These are phyloP conservation scores for Loxodes magnus DNA, from an alignment of 73 alveolate species.

Conservation along the genomic window DNA sequence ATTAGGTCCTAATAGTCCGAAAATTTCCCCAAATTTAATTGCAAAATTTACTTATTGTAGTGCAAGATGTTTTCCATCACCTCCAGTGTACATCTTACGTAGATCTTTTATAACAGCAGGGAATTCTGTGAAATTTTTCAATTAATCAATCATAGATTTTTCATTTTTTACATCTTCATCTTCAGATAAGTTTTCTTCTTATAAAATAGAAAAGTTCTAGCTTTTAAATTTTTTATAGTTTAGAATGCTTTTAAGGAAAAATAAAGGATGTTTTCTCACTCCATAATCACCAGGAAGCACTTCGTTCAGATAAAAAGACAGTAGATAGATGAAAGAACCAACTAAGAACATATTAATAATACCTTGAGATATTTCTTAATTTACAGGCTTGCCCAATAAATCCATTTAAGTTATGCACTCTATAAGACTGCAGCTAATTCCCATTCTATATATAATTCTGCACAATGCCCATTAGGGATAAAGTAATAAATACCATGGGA, in stretches of 20 bases:
- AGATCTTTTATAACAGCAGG: constrained; percentile 60
- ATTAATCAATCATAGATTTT: constrained; percentile 41
- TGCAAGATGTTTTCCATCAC: constrained; percentile 65
- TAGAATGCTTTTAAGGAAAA: constrained; percentile 24
- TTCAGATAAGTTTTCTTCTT: constrained; percentile 30
- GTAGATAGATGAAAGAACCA: constrained; percentile 44
- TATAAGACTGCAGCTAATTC: constrained; percentile 74
- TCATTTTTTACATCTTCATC: constrained; percentile 64
- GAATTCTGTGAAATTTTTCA: constrained; percentile 33
- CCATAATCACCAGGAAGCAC: constrained; percentile 90
- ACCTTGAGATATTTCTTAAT: constrained; percentile 62
- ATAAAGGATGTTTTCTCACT: constrained; percentile 61
- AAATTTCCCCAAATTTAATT: constrained; percentile 79
- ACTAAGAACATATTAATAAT: constrained; percentile 48
- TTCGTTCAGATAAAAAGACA: constrained; percentile 84
- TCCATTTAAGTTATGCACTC: constrained; percentile 50
- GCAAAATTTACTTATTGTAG: constrained; percentile 56
- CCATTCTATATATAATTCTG: constrained; percentile 68
- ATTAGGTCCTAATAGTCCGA: constrained; percentile 96
- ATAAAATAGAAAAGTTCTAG: constrained; percentile 7
- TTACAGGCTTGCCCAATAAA: constrained; percentile 40
- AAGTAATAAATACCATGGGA: constrained; percentile 58
- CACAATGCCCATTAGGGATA: constrained; percentile 72
- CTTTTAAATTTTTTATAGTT: constrained; percentile 5
- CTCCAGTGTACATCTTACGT: constrained; percentile 46